These are phyloP conservation scores for Gastrolobium bilobum DNA, from an alignment of 306 rosid genomes.

Conservation along the genomic window DNA sequence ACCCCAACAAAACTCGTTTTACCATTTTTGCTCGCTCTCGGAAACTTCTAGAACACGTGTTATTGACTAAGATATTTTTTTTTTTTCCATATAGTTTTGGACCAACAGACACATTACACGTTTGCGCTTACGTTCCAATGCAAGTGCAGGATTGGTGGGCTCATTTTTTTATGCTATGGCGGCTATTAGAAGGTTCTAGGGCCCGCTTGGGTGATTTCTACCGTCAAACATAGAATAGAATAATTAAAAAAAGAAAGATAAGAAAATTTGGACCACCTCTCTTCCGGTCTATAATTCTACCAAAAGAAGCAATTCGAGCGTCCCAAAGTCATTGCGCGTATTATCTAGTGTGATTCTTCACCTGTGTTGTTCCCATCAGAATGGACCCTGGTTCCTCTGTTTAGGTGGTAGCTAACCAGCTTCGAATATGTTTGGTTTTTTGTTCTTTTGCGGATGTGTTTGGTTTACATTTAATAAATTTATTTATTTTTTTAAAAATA, in stretches of 20 bases:
- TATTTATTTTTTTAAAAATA: background rate
- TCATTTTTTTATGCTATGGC: conserved; percentile 25
- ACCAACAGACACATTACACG: conserved; percentile 38
- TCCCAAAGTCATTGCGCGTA: conserved; percentile 20
- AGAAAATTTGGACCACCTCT: conserved; percentile 19
- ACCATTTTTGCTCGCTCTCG: conserved; percentile 23
- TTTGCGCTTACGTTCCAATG: conserved; percentile 35
- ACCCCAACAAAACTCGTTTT: conserved; percentile 40
- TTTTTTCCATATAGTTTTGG: background rate
- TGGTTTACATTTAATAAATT: background rate
- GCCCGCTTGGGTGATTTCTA: conserved; percentile 22
- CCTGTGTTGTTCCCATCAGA: conserved; percentile 15
- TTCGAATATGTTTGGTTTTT: background rate
- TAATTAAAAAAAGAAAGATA: background rate
- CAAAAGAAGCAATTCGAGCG: background rate
- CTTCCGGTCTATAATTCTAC: background rate
- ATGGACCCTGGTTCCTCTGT: background rate
- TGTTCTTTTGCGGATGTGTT: background rate
- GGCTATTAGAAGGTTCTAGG: conserved; percentile 31
- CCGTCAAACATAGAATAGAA: conserved; percentile 1
- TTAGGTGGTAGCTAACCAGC: conserved; percentile 12
- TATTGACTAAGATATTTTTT: background rate
- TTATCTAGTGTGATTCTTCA: conserved; percentile 17
- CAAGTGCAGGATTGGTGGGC: conserved; percentile 12
- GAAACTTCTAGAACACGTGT: conserved; percentile 43